phyloP scores from a whole-genome alignment of 768 basidiomycete genomes.

The Lepiota subincarnata region DNA sequence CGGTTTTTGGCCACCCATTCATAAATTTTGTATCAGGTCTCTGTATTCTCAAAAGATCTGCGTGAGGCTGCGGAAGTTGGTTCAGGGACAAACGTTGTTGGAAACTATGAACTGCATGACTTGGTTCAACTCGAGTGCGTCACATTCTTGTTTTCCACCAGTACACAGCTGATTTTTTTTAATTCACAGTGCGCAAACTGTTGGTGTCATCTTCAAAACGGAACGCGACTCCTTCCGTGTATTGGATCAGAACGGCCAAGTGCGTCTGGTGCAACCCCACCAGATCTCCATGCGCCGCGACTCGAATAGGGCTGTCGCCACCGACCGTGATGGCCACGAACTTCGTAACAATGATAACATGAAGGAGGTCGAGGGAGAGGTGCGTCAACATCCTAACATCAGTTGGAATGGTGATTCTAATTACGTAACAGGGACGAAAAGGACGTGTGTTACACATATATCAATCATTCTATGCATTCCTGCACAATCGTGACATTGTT shows the following conservation, averaged over 20 bases:
- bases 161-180: conserved; percentile 9
- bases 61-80: conserved; percentile 97
- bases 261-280: conserved; percentile 85
- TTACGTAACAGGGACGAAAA: conserved; percentile 58
- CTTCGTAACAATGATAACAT: conserved; percentile 86
- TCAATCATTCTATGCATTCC: conserved; percentile 90
- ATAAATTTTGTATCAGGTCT: conserved; percentile 60
- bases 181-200: conserved; percentile 71
- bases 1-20: conserved; percentile 5
- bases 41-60: conserved; percentile 95
- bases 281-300: conserved; percentile 92
- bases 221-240: conserved; percentile 96
- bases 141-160: not conserved
- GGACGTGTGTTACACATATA: conserved; percentile 92
- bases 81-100: conserved; percentile 83
- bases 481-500: conserved; percentile 84
- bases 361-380: conserved; percentile 88
- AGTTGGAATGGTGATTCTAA: not conserved
- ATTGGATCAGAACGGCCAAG: conserved; percentile 89
- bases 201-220: conserved; percentile 96
- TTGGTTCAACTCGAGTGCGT: conserved; percentile 94
- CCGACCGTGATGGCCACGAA: conserved; percentile 85
- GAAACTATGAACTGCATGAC: conserved; percentile 94
- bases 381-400: conserved; percentile 29
- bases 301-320: conserved; percentile 78